phyloP scores from a whole-genome alignment of 306 rosid species.

The Rosa rugosa region DNA sequence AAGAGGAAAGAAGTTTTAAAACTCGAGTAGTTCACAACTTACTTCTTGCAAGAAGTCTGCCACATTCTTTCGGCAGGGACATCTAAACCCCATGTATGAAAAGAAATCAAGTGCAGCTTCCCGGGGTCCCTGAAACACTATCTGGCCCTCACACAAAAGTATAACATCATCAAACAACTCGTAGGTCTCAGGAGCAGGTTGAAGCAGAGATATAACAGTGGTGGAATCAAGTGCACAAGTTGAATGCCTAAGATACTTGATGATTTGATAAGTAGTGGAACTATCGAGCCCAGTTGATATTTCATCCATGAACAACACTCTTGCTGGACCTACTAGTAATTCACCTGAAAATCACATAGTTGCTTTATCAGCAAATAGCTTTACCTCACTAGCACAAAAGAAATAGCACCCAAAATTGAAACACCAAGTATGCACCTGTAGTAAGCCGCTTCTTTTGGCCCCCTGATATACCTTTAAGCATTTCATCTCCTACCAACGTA shows the following conservation, averaged over 20 bases:
- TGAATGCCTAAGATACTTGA: constrained; percentile 87
- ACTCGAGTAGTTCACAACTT: constrained; percentile 36
- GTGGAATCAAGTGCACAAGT: constrained; percentile 84
- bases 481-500: constrained; percentile 98
- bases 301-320: constrained; percentile 98
- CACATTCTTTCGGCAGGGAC: constrained; percentile 91
- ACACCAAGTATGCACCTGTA: constrained; percentile 57
- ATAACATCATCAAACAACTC: constrained; percentile 94
- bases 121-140: constrained; percentile 89
- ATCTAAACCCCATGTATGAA: constrained; percentile 76
- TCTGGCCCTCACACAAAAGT: constrained; percentile 93
- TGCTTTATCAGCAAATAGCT: constrained; percentile 34
- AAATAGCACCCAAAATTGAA: not conserved
- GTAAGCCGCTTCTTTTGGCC: constrained; percentile 99
- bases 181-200: constrained; percentile 98
- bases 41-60: constrained; percentile 99
- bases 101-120: constrained; percentile 78
- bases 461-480: constrained; percentile 98
- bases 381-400: constrained; percentile 24
- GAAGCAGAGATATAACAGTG: constrained; percentile 92
- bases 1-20: constrained; percentile 12
- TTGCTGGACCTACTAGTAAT: constrained; percentile 90
- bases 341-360: constrained; percentile 66
- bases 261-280: constrained; percentile 87
- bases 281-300: constrained; percentile 98